Percentiles rank a stretch among this genome's conserved stretches.
Conservation (phyloP, 2,329 filamentous ascomycete genomes). For the Chrysosporium queenslandicum region DNA sequence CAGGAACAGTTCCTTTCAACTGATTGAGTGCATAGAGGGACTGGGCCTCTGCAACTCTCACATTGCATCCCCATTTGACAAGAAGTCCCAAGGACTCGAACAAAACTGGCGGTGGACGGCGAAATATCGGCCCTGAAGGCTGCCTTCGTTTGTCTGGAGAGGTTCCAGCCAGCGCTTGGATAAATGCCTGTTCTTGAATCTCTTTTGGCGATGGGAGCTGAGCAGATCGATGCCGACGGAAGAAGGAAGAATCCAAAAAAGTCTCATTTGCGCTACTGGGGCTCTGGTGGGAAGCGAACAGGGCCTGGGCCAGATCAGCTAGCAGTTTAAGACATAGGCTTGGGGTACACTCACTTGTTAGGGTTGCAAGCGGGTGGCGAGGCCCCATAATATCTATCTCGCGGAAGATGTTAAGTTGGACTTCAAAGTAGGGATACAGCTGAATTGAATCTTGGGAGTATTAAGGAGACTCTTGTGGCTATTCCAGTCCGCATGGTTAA, state of each 20-base stretch:
- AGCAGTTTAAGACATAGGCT: too few relatives aligned
- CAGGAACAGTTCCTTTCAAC: constrained; percentile 23
- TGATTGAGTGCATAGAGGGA: constrained; percentile 24
- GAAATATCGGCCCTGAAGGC: background rate
- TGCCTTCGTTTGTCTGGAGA: background rate
- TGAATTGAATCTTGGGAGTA: too few relatives aligned
- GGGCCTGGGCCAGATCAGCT: too few relatives aligned
- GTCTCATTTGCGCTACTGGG: background rate
- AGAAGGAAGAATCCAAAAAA: constrained; percentile 4
- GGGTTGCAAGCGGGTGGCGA: too few relatives aligned
- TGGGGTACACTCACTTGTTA: too few relatives aligned
- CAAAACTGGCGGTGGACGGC: constrained; percentile 18
- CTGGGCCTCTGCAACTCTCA: constrained; percentile 25
- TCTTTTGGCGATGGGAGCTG: constrained; percentile 3
- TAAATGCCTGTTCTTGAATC: background rate
- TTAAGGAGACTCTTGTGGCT: too few relatives aligned
- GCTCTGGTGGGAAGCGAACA: background rate
- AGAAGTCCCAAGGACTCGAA: constrained; percentile 26
- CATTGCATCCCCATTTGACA: too few relatives aligned
- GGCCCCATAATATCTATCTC: too few relatives aligned
- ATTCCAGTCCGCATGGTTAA: too few relatives aligned
- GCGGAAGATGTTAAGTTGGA: too few relatives aligned
- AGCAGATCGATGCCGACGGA: background rate
- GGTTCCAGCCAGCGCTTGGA: background rate
- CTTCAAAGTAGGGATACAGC: too few relatives aligned